A percentile compares a stretch with the other conserved stretches of the same genome.
phyloP scores from a whole-genome alignment of 805 yeast species.

The Lipomyces orientalis region DNA sequence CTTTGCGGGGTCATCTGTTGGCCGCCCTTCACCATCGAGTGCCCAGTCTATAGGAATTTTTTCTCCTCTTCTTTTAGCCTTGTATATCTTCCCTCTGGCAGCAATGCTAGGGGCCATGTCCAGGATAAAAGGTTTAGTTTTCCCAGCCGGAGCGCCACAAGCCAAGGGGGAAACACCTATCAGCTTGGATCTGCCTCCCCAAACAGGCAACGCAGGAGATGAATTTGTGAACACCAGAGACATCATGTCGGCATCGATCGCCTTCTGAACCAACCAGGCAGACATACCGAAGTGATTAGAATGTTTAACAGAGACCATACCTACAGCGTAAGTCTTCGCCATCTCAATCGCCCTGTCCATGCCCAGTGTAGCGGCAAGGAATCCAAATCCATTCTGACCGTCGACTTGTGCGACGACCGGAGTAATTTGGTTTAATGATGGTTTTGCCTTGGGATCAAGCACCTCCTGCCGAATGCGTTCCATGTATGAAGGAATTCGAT shows the following conservation, averaged over 20 bases:
- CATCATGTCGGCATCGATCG: constrained; percentile 17
- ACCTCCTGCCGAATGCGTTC: constrained; percentile 18
- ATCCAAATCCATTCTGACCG: constrained; percentile 18
- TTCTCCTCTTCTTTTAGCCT: constrained; percentile 12
- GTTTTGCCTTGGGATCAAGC: constrained; percentile 14
- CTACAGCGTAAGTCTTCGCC: constrained; percentile 17
- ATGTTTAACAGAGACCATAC: constrained; percentile 20
- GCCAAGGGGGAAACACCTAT: constrained; percentile 17
- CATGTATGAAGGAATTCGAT: constrained; percentile 15
- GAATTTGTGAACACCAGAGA: constrained; percentile 21
- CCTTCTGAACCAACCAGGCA: constrained; percentile 20
- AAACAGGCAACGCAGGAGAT: constrained; percentile 16
- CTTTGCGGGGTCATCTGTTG: constrained; percentile 18
- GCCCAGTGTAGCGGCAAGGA: constrained; percentile 9
- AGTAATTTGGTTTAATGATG: constrained; percentile 3
- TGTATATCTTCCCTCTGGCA: constrained; percentile 15
- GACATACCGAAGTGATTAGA: constrained; percentile 20
- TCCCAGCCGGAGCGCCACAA: constrained; percentile 17
- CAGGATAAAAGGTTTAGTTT: constrained; percentile 6
- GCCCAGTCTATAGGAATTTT: constrained; percentile 17
- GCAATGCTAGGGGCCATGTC: constrained; percentile 21
- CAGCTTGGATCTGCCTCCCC: constrained; percentile 21
- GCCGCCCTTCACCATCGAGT: constrained; percentile 14
- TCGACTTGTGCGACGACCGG: constrained; percentile 21
- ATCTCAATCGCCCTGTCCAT: constrained; percentile 13